These are phyloP conservation scores for Paxillus rubicundulus DNA, from an alignment of 768 basidiomycete genomes.

Conservation along the genomic window DNA sequence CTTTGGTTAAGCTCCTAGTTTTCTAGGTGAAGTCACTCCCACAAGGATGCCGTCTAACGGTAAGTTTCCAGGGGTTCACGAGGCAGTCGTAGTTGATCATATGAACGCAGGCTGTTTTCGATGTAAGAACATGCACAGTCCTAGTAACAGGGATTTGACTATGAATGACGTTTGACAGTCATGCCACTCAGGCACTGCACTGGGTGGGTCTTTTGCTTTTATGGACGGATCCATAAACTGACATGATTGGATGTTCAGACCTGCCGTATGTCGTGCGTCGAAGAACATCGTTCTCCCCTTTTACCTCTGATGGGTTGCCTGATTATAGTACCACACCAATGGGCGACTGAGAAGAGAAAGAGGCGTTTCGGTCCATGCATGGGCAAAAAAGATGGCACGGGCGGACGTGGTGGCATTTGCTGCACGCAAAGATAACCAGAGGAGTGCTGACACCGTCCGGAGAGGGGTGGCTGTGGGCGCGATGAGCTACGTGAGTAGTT, in stretches of 20 bases:
- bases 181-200: slow-evolving; percentile 50
- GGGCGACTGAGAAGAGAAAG: slow-evolving; percentile 50
- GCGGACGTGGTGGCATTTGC: slow-evolving; percentile 86
- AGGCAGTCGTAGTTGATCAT: not conserved
- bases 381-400: slow-evolving; percentile 47
- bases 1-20: slow-evolving; percentile 3
- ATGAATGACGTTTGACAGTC: slow-evolving; percentile 27
- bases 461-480: slow-evolving; percentile 69
- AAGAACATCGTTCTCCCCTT: not conserved
- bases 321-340: slow-evolving; percentile 54
- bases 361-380: slow-evolving; percentile 30
- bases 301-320: not conserved
- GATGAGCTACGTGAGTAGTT: slow-evolving; percentile 68
- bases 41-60: slow-evolving; percentile 64
- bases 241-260: slow-evolving; percentile 10
- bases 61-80: slow-evolving; percentile 12
- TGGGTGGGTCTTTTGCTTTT: slow-evolving; percentile 29
- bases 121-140: slow-evolving; percentile 35
- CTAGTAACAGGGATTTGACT: not conserved
- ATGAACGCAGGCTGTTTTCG: slow-evolving; percentile 41
- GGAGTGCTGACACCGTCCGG: slow-evolving; percentile 67
- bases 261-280: slow-evolving; percentile 28
- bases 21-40: slow-evolving; percentile 53
- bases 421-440: slow-evolving; percentile 69
- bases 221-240: not conserved